Conservation (phyloP, 805 yeast species). For the Cephaloascus albidus region DNA sequence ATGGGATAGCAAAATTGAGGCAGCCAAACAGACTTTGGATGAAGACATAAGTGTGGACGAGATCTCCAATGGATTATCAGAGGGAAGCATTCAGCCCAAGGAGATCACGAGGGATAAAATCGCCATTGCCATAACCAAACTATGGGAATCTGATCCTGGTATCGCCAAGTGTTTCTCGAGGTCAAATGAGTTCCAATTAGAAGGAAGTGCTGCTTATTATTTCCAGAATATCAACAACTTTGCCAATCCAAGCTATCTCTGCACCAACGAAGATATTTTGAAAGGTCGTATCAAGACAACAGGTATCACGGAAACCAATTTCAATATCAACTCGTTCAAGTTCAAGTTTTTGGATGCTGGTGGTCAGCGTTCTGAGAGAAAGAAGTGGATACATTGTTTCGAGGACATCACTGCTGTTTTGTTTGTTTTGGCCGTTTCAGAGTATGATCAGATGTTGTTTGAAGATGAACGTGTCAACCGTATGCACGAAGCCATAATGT, state of each 20-base stretch:
- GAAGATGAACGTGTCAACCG: constrained; percentile 74
- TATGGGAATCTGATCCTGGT: constrained; percentile 71
- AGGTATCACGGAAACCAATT: constrained; percentile 84
- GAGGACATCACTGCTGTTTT: constrained; percentile 86
- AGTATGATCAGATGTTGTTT: constrained; percentile 78
- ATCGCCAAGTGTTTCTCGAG: constrained; percentile 47
- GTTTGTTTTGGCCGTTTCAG: constrained; percentile 85
- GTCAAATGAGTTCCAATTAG: constrained; percentile 76
- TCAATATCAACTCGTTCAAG: constrained; percentile 52
- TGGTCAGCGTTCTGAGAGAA: constrained; percentile 92
- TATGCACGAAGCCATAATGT: constrained; percentile 69
- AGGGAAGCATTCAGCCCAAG: constrained; percentile 1
- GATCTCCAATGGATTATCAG: constrained; percentile 7
- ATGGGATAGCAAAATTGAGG: constrained; percentile 7
- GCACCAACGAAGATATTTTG: constrained; percentile 76
- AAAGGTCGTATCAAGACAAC: constrained; percentile 92
- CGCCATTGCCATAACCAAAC: constrained; percentile 56
- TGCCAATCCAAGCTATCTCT: constrained; percentile 54
- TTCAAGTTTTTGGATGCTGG: constrained; percentile 79
- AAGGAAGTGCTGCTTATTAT: constrained; percentile 73
- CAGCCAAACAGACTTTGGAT: background rate
- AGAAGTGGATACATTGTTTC: constrained; percentile 96
- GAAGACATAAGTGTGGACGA: constrained; percentile 6
- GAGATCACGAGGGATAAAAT: constrained; percentile 34
- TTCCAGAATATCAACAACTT: constrained; percentile 65